Conservation (phyloP, 2,329 filamentous ascomycete species). For the Fusarium sp. region DNA sequence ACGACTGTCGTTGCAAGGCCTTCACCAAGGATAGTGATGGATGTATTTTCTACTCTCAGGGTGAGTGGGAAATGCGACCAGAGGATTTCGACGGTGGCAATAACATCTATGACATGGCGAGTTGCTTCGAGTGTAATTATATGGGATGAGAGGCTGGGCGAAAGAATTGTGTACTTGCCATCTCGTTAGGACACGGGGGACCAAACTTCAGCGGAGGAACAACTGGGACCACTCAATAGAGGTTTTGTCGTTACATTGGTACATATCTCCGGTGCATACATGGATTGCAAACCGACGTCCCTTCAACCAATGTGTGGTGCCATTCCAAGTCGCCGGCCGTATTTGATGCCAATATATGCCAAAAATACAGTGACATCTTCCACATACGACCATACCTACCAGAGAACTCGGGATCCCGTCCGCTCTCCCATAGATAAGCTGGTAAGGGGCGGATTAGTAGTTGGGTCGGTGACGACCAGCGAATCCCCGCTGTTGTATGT, state of each 20-base stretch:
- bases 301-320: too few species aligned
- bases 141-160: too few species aligned
- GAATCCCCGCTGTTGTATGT: background rate
- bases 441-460: background rate
- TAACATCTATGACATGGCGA: too few species aligned
- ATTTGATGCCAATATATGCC: fast-evolving
- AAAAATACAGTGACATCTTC: fast-evolving
- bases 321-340: background rate
- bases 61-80: background rate
- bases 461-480: too few species aligned
- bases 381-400: background rate
- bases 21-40: background rate
- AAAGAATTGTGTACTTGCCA: background rate
- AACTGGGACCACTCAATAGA: too few species aligned
- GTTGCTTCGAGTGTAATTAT: too few species aligned
- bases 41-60: background rate
- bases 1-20: background rate
- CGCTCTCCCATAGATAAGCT: background rate
- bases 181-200: too few species aligned
- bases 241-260: too few species aligned
- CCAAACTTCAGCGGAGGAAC: too few species aligned
- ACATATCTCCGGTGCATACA: too few species aligned
- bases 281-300: too few species aligned
- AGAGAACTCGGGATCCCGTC: background rate
- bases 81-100: background rate